Percentiles rank a stretch among this genome's conserved stretches.
Conservation (phyloP, 2,329 filamentous ascomycete genomes). For the Fusarium succisae region DNA sequence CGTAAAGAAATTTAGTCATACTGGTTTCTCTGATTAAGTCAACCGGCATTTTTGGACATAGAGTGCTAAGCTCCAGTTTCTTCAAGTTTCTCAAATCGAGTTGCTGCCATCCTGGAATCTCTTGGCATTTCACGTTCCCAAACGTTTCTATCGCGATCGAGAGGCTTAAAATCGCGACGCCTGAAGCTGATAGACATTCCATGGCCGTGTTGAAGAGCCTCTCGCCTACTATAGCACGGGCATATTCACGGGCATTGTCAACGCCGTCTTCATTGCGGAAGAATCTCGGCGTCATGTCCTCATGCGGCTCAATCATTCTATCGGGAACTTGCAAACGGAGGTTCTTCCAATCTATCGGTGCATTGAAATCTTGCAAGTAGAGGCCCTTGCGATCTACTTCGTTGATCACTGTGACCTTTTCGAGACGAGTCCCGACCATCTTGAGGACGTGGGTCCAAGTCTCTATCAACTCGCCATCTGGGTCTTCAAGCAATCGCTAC, state of each 20-base stretch:
- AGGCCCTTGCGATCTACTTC: not conserved
- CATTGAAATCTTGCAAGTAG: not conserved
- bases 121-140: not conserved
- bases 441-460: not conserved
- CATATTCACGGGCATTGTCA: not conserved
- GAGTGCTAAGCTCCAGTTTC: rapidly evolving
- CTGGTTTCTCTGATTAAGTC: no score
- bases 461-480: not conserved
- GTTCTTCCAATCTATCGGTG: not conserved
- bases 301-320: not conserved
- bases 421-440: not conserved
- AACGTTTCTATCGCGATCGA: rapidly evolving
- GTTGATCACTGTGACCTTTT: not conserved
- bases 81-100: not conserved
- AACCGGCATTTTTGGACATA: no score
- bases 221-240: not conserved
- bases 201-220: not conserved
- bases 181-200: not conserved
- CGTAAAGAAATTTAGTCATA: no score
- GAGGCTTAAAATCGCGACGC: not conserved
- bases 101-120: not conserved
- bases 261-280: not conserved
- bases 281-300: not conserved
- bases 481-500: not conserved
- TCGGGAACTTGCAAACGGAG: not conserved